Base-by-base conservation (phyloP, 768 basidiomycete genomes). In the Hydnum rufescens region DNA sequence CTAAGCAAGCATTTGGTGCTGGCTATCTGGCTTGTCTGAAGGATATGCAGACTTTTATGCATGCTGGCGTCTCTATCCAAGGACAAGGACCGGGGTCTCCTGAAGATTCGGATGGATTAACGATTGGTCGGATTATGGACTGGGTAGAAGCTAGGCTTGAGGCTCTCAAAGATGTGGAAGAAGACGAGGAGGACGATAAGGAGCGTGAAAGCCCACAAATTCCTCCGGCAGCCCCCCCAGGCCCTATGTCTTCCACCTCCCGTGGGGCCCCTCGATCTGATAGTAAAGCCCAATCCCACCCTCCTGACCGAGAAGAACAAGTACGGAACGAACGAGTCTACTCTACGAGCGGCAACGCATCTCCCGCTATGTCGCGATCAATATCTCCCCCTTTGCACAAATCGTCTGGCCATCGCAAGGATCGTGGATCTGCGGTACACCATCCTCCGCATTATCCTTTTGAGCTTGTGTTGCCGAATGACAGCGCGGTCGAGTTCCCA, bases 101-200 rank as follows among this genome's bases (percentile, higher is more conserved):
- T 30, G 51, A n/a, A 51, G 49, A 34, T 42, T 54, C 25, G 28
- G 55, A 47, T 22, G 55, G 54, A n/a, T 75, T 83, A 77, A 76
- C 78, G 0, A 79, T 87, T 59, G 84, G 80, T 6, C 65, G 78
- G 28, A 77, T 88, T 49, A 75, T 87, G 78, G 83, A 87, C 59
- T 87, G 82, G 79, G 75, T 80, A 55, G 85, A 88, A 61, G 84
- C 82, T 0, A 68, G 85, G 53, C 64, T 85, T 42, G 84, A 87
- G 23, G 84, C 82, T 0, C 74, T 87, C 53, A 76, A 71, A 58
- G 70, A 77, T 42, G 80, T 83, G 51, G 84, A 87, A 51, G 85
- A 85, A 60, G 83, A 85, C 55, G 82, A 82, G 29, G 85, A 60
- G 47, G 56, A 5, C 31, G 49, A 25, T 5, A 42, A 23, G 53